Conservation (phyloP, 345 rosid species). For the Theobroma cacao region DNA sequence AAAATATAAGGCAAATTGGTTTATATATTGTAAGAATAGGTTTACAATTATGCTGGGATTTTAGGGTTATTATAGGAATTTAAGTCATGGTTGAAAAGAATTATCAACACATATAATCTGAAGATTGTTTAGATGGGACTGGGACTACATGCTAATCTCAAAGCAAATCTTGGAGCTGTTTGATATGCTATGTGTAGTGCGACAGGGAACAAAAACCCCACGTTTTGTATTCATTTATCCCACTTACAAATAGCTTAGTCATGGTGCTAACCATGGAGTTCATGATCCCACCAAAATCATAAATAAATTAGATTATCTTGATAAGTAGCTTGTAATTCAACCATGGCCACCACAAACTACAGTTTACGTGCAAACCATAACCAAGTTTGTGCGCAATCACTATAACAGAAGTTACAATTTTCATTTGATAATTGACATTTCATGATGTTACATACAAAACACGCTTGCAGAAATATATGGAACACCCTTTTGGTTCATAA, state of each 20-base stretch:
- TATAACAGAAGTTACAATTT: background rate
- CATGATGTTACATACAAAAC: slow-evolving; percentile 12
- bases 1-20: too few species aligned
- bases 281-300: background rate
- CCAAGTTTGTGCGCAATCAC: background rate
- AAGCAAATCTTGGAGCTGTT: too few species aligned
- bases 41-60: too few species aligned
- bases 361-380: background rate
- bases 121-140: too few species aligned
- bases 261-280: background rate
- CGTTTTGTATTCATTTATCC: background rate
- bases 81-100: too few species aligned
- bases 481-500: background rate
- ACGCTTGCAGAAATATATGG: background rate
- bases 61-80: too few species aligned
- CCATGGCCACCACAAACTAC: background rate
- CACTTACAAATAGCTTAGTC: background rate
- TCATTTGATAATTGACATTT: slow-evolving; percentile 4
- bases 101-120: too few species aligned
- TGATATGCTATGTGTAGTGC: too few species aligned
- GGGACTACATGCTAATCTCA: too few species aligned
- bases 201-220: too few species aligned
- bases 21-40: too few species aligned
- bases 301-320: background rate
- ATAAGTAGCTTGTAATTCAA: background rate